A percentile compares a stretch with the other conserved stretches of the same genome.
Conservation (phyloP, 257 asterid species). For the Buddleja alternifolia region DNA sequence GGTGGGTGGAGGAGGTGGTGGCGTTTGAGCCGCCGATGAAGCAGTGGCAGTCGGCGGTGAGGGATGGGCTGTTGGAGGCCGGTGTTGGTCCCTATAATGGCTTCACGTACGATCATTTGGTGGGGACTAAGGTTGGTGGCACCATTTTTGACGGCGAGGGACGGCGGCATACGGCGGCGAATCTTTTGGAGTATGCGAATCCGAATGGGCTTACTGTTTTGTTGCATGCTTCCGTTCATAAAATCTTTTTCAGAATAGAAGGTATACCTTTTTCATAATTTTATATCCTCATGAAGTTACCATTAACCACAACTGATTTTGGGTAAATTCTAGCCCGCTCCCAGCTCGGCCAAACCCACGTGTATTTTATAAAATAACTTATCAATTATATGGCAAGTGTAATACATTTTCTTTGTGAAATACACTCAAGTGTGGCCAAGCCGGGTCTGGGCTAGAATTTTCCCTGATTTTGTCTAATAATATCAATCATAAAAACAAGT, state of each 20-base stretch:
- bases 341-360: too few species aligned
- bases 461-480: too few species aligned
- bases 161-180: constrained; percentile 78
- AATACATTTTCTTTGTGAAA: too few species aligned
- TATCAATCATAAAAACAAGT: too few species aligned
- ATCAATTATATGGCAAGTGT: too few species aligned
- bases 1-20: constrained; percentile 77
- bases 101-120: constrained; percentile 72
- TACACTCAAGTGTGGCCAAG: too few species aligned
- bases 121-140: constrained; percentile 81
- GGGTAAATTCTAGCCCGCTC: too few species aligned
- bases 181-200: constrained; percentile 68
- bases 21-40: constrained; percentile 64
- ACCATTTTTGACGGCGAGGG: constrained; percentile 65
- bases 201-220: constrained; percentile 56
- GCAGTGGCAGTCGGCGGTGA: constrained; percentile 81
- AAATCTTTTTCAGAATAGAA: constrained; percentile 49
- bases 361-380: too few species aligned
- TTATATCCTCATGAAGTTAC: too few species aligned
- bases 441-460: too few species aligned
- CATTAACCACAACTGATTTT: too few species aligned
- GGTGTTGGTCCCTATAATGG: constrained; percentile 71
- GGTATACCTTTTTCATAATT: constrained; percentile 35
- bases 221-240: constrained; percentile 74
- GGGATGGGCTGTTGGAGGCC: constrained; percentile 63